phyloP scores from a whole-genome alignment of 2,329 filamentous ascomycete species.

The Fusarium denticulatum region DNA sequence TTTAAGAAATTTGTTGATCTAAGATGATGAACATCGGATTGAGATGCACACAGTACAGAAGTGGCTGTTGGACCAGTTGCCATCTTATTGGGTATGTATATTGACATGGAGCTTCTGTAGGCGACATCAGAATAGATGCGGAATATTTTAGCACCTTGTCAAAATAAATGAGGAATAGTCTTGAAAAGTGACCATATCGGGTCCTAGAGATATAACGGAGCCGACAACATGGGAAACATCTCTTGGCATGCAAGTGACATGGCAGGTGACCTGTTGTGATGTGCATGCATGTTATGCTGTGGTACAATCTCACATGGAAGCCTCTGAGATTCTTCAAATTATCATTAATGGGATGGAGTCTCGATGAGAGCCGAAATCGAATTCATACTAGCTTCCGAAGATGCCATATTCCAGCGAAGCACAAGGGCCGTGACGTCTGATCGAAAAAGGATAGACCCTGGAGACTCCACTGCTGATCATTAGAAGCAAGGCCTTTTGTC shows the following conservation, averaged over 20 bases:
- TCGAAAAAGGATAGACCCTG: background rate
- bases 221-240: background rate
- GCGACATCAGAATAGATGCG: background rate
- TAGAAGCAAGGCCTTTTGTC: background rate
- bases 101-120: background rate
- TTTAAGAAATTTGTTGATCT: background rate
- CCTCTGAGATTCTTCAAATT: background rate
- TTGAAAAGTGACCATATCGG: background rate
- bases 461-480: conserved; percentile 5
- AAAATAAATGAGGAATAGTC: too few relatives aligned
- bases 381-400: background rate
- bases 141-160: too few relatives aligned
- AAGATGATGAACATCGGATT: background rate
- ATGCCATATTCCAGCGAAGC: background rate
- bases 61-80: background rate
- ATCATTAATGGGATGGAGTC: background rate
- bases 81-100: too few relatives aligned
- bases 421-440: background rate
- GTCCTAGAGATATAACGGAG: background rate
- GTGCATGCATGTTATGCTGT: background rate
- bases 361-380: background rate
- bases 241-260: background rate
- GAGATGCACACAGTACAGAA: background rate
- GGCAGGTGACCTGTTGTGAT: background rate
- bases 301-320: background rate